Evolutionary conservation across 345 rosid species (phyloP).

Genomic region (Kernera saxatilis): DNA sequence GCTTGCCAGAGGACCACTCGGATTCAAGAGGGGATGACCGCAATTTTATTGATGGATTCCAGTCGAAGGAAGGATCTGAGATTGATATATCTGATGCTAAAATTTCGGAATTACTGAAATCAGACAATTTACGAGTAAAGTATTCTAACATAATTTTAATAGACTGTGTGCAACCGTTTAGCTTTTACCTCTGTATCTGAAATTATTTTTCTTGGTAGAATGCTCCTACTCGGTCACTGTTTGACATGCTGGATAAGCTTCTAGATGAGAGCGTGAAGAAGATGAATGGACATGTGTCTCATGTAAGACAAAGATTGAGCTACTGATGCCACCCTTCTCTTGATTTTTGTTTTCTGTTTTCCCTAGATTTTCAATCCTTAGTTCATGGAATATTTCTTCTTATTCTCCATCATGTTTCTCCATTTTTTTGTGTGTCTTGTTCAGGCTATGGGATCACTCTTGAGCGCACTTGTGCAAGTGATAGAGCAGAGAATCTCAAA

Average conservation of each 20-base stretch:
- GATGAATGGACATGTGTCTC: slow-evolving; percentile 59
- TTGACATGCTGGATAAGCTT: slow-evolving; percentile 51
- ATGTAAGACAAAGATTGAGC: slow-evolving; percentile 46
- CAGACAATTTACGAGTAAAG: slow-evolving; percentile 63
- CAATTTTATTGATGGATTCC: slow-evolving; percentile 37
- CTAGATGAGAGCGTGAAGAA: slow-evolving; percentile 67
- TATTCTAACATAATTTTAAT: slow-evolving; percentile 12
- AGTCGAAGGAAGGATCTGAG: slow-evolving; percentile 40
- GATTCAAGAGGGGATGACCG: slow-evolving; percentile 27
- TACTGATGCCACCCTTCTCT: slow-evolving; percentile 1
- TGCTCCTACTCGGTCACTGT: slow-evolving; percentile 65
- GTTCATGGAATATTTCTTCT: slow-evolving; percentile 12
- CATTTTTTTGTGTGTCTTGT: not conserved
- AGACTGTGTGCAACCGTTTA: not conserved
- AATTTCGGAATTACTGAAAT: slow-evolving; percentile 55
- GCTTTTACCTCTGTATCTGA: slow-evolving; percentile 16
- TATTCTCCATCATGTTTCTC: not conserved
- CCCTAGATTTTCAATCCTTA: not conserved
- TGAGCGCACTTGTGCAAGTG: slow-evolving; percentile 59
- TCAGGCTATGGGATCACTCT: slow-evolving; percentile 49
- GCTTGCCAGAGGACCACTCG: slow-evolving; percentile 29
- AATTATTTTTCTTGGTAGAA: slow-evolving; percentile 45
- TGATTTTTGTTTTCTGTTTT: slow-evolving; percentile 2
- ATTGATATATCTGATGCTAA: slow-evolving; percentile 55
- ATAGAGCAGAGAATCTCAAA: slow-evolving; percentile 68